Percentiles rank a stretch among this genome's conserved stretches.
Conservation (phyloP, 1,139 yeast genomes). For the Kazachstania sp. region DNA sequence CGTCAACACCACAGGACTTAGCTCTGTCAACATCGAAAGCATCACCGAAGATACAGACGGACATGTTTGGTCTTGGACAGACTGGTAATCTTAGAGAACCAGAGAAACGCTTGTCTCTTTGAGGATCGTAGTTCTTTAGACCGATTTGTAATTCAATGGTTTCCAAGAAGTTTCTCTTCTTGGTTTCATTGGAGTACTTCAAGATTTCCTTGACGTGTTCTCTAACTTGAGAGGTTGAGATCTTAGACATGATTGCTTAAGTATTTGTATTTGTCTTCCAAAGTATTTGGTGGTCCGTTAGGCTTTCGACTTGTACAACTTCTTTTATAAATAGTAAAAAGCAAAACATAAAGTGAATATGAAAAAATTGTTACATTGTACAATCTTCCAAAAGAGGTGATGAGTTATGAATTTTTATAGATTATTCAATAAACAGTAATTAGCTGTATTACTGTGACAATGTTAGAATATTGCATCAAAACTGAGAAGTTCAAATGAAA, state of each 20-base stretch:
- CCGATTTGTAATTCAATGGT: slow-evolving; percentile 99
- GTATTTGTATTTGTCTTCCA: slow-evolving; percentile 57
- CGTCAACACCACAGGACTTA: slow-evolving; percentile 98
- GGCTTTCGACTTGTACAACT: slow-evolving; percentile 31
- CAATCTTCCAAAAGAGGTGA: background rate
- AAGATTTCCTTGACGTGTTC: slow-evolving; percentile 91
- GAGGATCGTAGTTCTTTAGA: slow-evolving; percentile 99
- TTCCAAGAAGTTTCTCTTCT: slow-evolving; percentile 99
- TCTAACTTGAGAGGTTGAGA: slow-evolving; percentile 89
- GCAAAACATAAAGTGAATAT: background rate
- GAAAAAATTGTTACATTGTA: background rate
- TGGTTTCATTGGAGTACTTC: slow-evolving; percentile 86
- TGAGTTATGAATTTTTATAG: slow-evolving; percentile 9
- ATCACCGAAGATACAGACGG: slow-evolving; percentile 99
- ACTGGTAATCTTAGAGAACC: slow-evolving; percentile 98
- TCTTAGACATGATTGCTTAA: slow-evolving; percentile 70
- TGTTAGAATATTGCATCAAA: too few species aligned
- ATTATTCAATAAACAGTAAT: too few species aligned
- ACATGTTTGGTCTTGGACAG: slow-evolving; percentile 99
- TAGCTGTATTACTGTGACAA: too few species aligned
- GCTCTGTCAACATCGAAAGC: slow-evolving; percentile 99
- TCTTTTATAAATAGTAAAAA: background rate
- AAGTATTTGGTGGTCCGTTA: slow-evolving; percentile 36
- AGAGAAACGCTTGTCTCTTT: slow-evolving; percentile 99
- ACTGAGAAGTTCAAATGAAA: too few species aligned